Base-by-base conservation (phyloP, 108 stramenopile genomes). In the Nitzschia putrida region DNA sequence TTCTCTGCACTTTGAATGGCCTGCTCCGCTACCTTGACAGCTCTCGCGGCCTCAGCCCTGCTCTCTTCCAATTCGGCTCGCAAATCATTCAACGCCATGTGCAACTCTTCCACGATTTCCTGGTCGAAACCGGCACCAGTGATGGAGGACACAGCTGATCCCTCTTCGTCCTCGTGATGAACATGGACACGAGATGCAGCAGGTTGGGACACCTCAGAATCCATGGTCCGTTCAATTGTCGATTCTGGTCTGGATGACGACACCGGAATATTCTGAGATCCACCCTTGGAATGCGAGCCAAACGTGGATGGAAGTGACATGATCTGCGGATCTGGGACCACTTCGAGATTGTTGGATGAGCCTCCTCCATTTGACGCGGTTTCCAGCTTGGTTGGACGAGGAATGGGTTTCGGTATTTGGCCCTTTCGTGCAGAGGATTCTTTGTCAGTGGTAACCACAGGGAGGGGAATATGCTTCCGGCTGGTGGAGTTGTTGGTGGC, bases 1-100 rank as follows among this genome's bases (percentile, higher is more conserved):
- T 85, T 84, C 68, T 94, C 93, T n/a, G 93, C 93, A 54, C 84
- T 86, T 69, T 94, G 93, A 66, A 94, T 94, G 37, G 93, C 93
- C 72, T 94, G 93, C 68, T 94, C 93, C 24, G 93, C 93, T 12
- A 94, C 90, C 64, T 94, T 94, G 56, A 94, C 93, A 13, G 93
- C 93, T 44, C 93, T 76, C 2, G 90, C 84, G 2, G 93, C 93
- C 64, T 94, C 93, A 29, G 90, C 90, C 24, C 93, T 85, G 53
- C 80, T 82, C 54, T 88, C 93, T 24, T 91, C 89, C n/a, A 94
- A 77, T 58, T 94, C 93, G 7, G 81, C 67, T 47, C 85, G 72
- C 41, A 94, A 68, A 57, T 82, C 85, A 16, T 78, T 88, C 14
- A 94, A 71, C 24, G 90, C 93, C 57, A 88, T 76, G 53, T 94